Evolutionary conservation across 768 basidiomycete genomes (phyloP).

Genomic region (Pluteus cervinus): DNA sequence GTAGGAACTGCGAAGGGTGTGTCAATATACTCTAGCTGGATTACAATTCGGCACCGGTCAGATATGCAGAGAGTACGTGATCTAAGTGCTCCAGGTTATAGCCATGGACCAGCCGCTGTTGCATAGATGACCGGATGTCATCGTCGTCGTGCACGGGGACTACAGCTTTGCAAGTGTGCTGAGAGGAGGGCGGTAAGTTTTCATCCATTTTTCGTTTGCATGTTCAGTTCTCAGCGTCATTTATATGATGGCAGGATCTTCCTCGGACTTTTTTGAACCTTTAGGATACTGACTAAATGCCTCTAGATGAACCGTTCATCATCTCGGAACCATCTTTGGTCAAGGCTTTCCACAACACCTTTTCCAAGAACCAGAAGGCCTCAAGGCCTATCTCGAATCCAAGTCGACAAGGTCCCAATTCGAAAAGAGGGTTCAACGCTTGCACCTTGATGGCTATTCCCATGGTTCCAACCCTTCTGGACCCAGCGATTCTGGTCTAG

Average conservation of each 20-base stretch:
- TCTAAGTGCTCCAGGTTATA: constrained; percentile 35
- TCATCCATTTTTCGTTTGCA: background rate
- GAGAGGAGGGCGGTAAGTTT: constrained; percentile 62
- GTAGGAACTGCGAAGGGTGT: constrained; percentile 10
- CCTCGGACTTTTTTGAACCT: background rate
- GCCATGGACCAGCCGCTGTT: constrained; percentile 51
- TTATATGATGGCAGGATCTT: constrained; percentile 66
- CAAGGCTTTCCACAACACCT: constrained; percentile 39
- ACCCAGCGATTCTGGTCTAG: too few species aligned
- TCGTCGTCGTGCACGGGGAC: constrained; percentile 54
- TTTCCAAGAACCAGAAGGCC: constrained; percentile 30
- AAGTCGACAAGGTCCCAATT: too few species aligned
- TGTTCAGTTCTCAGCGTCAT: constrained; percentile 32
- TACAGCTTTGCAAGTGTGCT: constrained; percentile 61
- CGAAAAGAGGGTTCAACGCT: too few species aligned
- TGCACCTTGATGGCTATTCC: too few species aligned
- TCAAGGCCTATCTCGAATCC: too few species aligned
- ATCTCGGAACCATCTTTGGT: constrained; percentile 42
- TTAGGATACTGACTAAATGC: background rate
- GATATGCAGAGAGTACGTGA: constrained; percentile 59
- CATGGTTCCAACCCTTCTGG: too few species aligned
- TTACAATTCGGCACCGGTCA: constrained; percentile 48
- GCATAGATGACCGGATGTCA: constrained; percentile 45
- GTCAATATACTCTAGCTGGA: background rate
- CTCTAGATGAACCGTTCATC: constrained; percentile 48